phyloP scores from a whole-genome alignment of 345 rosid genomes.

The Orychophragmus violaceus region DNA sequence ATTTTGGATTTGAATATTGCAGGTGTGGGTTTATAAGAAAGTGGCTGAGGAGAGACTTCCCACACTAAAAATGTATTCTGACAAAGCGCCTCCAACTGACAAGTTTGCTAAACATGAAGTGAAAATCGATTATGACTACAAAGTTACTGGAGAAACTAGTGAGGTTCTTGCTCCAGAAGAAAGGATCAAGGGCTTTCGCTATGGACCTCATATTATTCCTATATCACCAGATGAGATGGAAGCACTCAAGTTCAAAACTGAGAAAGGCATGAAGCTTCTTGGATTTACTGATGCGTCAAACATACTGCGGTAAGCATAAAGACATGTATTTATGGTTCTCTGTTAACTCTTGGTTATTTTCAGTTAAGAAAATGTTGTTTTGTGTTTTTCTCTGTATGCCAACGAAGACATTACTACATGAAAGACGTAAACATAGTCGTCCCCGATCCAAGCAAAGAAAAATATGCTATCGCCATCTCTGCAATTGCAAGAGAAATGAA shows the following conservation, averaged over 20 bases:
- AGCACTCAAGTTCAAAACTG: constrained; percentile 77
- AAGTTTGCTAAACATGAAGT: constrained; percentile 83
- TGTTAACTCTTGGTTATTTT: not conserved
- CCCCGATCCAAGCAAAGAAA: constrained; percentile 69
- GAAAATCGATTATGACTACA: constrained; percentile 77
- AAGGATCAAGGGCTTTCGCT: constrained; percentile 86
- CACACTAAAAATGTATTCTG: constrained; percentile 72
- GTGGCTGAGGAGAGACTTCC: constrained; percentile 91
- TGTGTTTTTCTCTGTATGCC: constrained; percentile 14
- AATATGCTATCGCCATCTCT: constrained; percentile 62
- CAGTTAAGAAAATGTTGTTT: constrained; percentile 2
- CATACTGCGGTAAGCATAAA: constrained; percentile 47
- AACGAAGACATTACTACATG: constrained; percentile 80
- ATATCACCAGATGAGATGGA: constrained; percentile 69
- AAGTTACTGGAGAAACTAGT: constrained; percentile 45
- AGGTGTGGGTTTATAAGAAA: constrained; percentile 98
- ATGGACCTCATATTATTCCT: constrained; percentile 96
- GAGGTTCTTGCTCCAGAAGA: constrained; percentile 80
- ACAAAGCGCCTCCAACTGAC: constrained; percentile 79
- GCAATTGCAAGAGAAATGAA: constrained; percentile 87
- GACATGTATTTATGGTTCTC: not conserved
- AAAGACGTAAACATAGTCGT: constrained; percentile 82
- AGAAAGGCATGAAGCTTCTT: constrained; percentile 82
- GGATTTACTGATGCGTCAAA: constrained; percentile 79
- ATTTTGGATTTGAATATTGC: not conserved